Evolutionary conservation across 257 asterid genomes (phyloP), one percentile per base, ranked within the genome.

Genomic region (Salvia splendens): DNA sequence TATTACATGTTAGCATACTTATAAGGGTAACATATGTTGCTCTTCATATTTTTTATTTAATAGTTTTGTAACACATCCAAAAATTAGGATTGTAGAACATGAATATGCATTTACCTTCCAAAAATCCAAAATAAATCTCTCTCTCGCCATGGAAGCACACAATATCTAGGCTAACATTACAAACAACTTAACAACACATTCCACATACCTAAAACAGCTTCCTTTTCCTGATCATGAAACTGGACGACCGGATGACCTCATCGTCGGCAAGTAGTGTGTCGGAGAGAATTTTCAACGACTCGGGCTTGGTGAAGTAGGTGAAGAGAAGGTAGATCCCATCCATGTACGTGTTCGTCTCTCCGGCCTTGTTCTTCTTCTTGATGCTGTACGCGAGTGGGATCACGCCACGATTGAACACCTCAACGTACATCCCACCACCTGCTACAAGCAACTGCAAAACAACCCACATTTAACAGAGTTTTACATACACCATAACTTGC

Each of bases 401-500:
- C 45, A 94, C 95, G 6, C 99, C 99, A 64, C 97, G 80, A 75
- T 94, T 94, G 88, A 86, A 91, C 72, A 94, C 95, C 73, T 91
- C 97, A 43, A 88, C 89, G n/a, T 94, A 88, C 99, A 90, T 88
- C 2, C 92, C 96, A 3, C 99, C 99, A 65, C 97, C 99, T 12
- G 97, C 96, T 24, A 91, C 92, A 7, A 91, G 86, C 89, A 91
- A 75, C 99, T 94, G 86, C 72, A 66, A 20, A 2, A 24, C 30
- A 24, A 9, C 35, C 48, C 65, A 68, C 64, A 41, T 69, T 58
- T 46, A 55, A 20, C 11, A 35, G 20, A 8, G 3, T 52, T 33
- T 52, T 52, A 52, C 12, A 20, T 52, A 20, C 24, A 24, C 60
- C 60, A 28, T 5, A 3, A 24, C 30, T 24, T 24, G 30, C 2